Evolutionary conservation across 2,329 filamentous ascomycete genomes (phyloP).

Genomic region (Aspergillus sp.): DNA sequence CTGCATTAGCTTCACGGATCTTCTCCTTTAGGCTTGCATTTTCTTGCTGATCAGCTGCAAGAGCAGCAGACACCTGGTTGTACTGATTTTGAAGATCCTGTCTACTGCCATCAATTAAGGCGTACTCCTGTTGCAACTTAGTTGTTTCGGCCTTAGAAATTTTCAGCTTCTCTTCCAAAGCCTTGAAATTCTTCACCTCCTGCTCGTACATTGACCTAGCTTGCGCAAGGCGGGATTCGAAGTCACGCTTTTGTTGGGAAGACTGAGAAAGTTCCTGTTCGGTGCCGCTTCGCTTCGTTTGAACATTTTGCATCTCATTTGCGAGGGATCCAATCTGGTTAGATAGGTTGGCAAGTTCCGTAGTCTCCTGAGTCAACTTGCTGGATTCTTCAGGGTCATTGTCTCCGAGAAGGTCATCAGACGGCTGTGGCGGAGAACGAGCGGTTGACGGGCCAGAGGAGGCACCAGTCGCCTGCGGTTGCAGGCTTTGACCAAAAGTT

Average conservation of each 20-base stretch:
- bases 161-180: constrained; percentile 78
- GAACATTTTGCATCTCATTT: constrained; percentile 91
- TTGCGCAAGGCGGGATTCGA: constrained; percentile 84
- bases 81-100: constrained; percentile 83
- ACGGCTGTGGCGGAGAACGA: constrained; percentile 50
- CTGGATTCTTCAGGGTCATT: constrained; percentile 85
- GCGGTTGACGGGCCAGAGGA: constrained; percentile 39
- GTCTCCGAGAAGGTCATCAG: constrained; percentile 88
- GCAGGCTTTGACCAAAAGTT: constrained; percentile 81
- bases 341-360: constrained; percentile 90
- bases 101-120: constrained; percentile 75
- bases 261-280: constrained; percentile 82
- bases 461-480: constrained; percentile 72
- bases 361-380: constrained; percentile 83
- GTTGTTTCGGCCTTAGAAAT: constrained; percentile 75
- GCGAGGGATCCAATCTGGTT: constrained; percentile 91
- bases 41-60: constrained; percentile 86
- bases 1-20: constrained; percentile 77
- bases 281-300: constrained; percentile 73
- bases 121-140: constrained; percentile 80
- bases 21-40: constrained; percentile 83
- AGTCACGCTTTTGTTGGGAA: constrained; percentile 84
- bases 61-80: constrained; percentile 67
- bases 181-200: constrained; percentile 82
- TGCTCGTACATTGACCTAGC: constrained; percentile 88